Percentiles rank a stretch among this genome's conserved stretches.
Evolutionary conservation across 73 alveolate genomes (phyloP).

Genomic region (Paramecium caudatum): DNA sequence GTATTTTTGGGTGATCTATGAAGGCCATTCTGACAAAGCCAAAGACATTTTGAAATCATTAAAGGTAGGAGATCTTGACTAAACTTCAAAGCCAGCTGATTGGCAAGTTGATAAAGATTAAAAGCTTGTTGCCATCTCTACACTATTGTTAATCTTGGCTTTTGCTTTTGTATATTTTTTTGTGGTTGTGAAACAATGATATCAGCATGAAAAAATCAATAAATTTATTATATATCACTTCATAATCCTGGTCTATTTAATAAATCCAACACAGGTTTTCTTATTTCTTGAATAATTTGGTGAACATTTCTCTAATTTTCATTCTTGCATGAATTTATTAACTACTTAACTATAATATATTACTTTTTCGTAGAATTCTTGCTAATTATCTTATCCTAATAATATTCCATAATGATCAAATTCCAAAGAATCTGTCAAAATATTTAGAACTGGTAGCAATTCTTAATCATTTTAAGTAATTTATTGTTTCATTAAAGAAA

Average conservation of each 20-base stretch:
- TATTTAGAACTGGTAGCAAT: background rate
- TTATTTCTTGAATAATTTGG: background rate
- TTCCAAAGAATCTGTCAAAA: constrained; percentile 43
- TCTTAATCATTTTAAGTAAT: background rate
- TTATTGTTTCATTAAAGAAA: constrained; percentile 9
- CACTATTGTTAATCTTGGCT: background rate
- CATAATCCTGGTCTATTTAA: constrained; percentile 45
- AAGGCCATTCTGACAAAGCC: constrained; percentile 48
- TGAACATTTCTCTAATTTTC: background rate
- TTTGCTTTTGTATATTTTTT: constrained; percentile 1
- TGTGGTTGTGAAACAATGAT: constrained; percentile 39
- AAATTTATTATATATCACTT: background rate
- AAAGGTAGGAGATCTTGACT: constrained; percentile 35
- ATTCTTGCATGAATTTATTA: constrained; percentile 1
- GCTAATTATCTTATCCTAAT: background rate
- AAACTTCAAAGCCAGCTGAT: constrained; percentile 3
- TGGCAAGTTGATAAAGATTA: constrained; percentile 25
- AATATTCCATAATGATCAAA: constrained; percentile 39
- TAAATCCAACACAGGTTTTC: constrained; percentile 47
- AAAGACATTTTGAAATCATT: constrained; percentile 36
- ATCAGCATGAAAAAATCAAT: no score
- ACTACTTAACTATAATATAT: background rate
- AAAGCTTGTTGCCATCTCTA: constrained; percentile 9
- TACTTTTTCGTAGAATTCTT: constrained; percentile 28
- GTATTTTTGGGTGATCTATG: background rate